These are phyloP conservation scores for Paspalum vaginatum DNA, from an alignment of 176 grass and related monocot species.

Conservation along the genomic window DNA sequence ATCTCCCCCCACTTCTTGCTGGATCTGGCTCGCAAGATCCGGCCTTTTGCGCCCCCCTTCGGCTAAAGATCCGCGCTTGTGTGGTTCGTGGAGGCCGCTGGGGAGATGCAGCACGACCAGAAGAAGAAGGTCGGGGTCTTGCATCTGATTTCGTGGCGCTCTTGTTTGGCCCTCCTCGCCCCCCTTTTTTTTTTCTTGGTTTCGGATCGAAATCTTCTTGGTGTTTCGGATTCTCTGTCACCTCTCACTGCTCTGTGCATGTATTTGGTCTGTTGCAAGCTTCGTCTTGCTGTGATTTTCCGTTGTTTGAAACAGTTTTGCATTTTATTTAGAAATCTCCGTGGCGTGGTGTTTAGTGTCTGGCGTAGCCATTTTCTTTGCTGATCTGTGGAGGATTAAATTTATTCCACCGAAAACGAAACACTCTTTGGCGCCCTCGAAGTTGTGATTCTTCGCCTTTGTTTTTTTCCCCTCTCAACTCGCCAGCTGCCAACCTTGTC, in stretches of 20 bases:
- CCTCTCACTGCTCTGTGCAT: not conserved
- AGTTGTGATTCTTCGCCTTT: not conserved
- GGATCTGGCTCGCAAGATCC: constrained; percentile 42
- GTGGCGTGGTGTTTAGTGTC: not conserved
- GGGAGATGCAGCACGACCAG: constrained; percentile 53
- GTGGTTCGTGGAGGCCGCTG: constrained; percentile 27
- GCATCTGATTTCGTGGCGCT: not conserved
- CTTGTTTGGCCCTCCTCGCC: too few relatives aligned
- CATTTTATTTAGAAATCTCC: not conserved
- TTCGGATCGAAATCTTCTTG: constrained; percentile 43
- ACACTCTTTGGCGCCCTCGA: not conserved
- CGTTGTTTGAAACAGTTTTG: not conserved
- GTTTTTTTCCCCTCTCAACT: too few relatives aligned
- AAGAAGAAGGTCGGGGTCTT: constrained; percentile 44
- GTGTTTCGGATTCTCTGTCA: not conserved
- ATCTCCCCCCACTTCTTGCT: not conserved
- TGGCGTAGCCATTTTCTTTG: not conserved
- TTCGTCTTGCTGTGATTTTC: not conserved
- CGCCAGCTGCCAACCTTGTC: too few relatives aligned
- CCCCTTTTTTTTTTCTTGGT: not conserved
- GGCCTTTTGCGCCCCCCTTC: constrained; percentile 11
- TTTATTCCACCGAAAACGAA: too few relatives aligned
- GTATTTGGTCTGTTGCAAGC: not conserved
- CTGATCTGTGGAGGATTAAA: constrained; percentile 20
- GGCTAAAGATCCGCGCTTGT: constrained; percentile 10